Base-by-base conservation (phyloP, 257 asterid species). In the Capsicum chinense region DNA sequence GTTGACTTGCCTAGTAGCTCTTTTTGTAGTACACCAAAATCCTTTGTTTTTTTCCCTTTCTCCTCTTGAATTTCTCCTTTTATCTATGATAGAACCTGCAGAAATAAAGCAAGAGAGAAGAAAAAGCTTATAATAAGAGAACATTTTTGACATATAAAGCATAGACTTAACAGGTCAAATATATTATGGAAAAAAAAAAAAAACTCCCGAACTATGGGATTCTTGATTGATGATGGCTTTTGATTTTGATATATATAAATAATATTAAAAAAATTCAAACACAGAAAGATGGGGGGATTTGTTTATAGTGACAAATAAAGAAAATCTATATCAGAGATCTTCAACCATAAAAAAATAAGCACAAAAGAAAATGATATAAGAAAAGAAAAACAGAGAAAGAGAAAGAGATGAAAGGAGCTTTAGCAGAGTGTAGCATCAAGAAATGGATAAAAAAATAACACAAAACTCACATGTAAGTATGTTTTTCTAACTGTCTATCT, bases 381-480 rank as follows among this genome's bases (percentile, higher is more conserved):
- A 58, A 17, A 50, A 59, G 62, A 69, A 3, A 33, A 42, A 83
- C 12, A 67, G 76, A 67, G 85, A 83, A 54, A 81, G 60, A 79
- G 86, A 80, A 79, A 37, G 73, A 82, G 84, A 21, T 11, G 57
- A 47, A 74, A 21, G n/a, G 85, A 82, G 60, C 59, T 71, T 85
- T 37, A 16, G 78, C 56, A 69, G 76, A 11, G 50, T 83, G 88
- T 79, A 84, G 82, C 87, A 85, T 86, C 87, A 88, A 81, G 39
- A 52, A 68, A 84, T 68, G 62, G 83, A 81, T 62, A 83, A 89
- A 89, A 54, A 78, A 87, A 48, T 11, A 70, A 62, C 62, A 67
- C 64, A 59, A 63, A 86, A 86, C 89, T 87, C 87, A 90, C 90
- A 86, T 87, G 89, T 44, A 44, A 44, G 48, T 85, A 16, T 52